Base-by-base conservation (phyloP, 345 rosid genomes). In the Geranium brycei region DNA sequence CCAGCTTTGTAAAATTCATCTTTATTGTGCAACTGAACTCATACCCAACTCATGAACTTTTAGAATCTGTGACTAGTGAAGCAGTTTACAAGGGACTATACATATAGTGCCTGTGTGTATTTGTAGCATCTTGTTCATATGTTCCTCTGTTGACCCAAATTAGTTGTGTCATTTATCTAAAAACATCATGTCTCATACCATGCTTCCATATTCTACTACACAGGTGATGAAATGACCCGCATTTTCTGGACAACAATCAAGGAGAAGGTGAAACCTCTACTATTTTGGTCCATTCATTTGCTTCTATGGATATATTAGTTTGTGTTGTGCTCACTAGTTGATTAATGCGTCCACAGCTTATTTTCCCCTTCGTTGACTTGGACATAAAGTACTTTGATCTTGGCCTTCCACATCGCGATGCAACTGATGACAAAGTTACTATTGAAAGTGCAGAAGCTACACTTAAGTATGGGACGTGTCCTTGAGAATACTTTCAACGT, bases 161-260 rank as follows among this genome's bases (percentile, higher is more conserved):
- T 47, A 47, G 7, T 47, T 47, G 15, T 10, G 13, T 8, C 7
- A 11, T 35, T 35, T 4, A 10, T 47, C 13, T 47, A 3, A 47
- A 41, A 13, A 8, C 53, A 8, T 13, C 53, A 47, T 47, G 12
- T 47, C 53, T 47, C 53, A 47, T 47, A 47, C 53, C 51, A 15
- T 58, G 35, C 19, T 66, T 71, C 3, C 12, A 68, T 74, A 41
- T n/a, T 35, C 47, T 51, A 15, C 74, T 28, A 23, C 65, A 28
- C 83, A 93, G 99, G 99, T 68, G 99, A 93, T 81, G 99, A 93
- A 84, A 90, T 93, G 99, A 90, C 99, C 51, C 73, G 99, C 31
- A 79, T 90, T 66, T 80, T 93, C 72, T 93, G 99, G 99, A 75
- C 88, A 74, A 83, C 81, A 15, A 93, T 93, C 38, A 93, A 93